Evolutionary conservation across 371 early-diverging fungal genomes (phyloP).

Genomic region (Batkoa obscura): DNA sequence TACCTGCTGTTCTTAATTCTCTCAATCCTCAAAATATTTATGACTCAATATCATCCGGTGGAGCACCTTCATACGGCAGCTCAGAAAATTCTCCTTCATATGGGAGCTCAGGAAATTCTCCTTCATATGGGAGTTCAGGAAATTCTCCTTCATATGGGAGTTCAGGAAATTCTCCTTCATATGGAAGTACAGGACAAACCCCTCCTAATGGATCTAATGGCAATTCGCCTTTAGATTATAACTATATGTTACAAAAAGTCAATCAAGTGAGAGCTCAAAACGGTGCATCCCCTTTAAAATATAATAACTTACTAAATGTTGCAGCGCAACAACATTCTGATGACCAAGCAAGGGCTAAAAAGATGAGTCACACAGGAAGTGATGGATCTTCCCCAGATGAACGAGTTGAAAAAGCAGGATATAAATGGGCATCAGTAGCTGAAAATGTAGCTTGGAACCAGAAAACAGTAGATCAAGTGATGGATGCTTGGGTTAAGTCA

Average conservation of each 20-base stretch:
- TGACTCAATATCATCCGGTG: too few species aligned
- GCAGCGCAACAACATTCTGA: constrained; percentile 15
- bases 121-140: too few species aligned
- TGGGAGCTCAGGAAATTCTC: too few species aligned
- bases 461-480: constrained; percentile 9
- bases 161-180: too few species aligned
- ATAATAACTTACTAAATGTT: constrained; percentile 2
- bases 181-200: too few species aligned
- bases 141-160: too few species aligned
- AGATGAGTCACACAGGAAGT: constrained; percentile 15
- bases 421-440: constrained; percentile 11
- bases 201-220: too few species aligned
- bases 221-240: too few species aligned
- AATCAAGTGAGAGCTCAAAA: not conserved
- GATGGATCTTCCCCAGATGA: constrained; percentile 10
- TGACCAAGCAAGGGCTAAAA: constrained; percentile 10
- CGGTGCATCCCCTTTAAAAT: not conserved
- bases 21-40: too few species aligned
- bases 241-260: not conserved
- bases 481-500: constrained; percentile 20
- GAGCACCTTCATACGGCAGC: too few species aligned
- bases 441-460: constrained; percentile 25
- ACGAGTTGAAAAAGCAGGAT: constrained; percentile 5
- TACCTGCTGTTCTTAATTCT: too few species aligned
- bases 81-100: too few species aligned